Conservation (phyloP, 306 rosid genomes). For the Lathyrus sativus region DNA sequence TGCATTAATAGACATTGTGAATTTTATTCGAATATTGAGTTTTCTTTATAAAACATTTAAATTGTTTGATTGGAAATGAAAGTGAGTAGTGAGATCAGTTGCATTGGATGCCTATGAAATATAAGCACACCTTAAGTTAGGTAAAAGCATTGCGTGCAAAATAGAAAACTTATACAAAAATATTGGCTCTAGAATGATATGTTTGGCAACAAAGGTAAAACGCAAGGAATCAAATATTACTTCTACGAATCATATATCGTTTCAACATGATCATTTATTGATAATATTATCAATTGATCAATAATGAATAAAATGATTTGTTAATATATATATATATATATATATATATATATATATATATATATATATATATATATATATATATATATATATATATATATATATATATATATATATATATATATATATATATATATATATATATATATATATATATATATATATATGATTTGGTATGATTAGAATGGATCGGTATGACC, state of each 20-base stretch:
- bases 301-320: no score
- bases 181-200: not conserved
- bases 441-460: no score
- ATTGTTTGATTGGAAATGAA: constrained; percentile 8
- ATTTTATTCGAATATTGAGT: constrained; percentile 10
- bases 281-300: no score
- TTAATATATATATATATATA: no score
- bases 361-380: no score
- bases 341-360: no score
- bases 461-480: no score
- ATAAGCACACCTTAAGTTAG: constrained; percentile 1
- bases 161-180: not conserved
- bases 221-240: constrained; percentile 1
- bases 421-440: no score
- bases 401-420: no score
- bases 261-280: no score
- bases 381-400: no score
- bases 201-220: not conserved
- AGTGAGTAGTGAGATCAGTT: not conserved
- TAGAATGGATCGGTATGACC: no score
- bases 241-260: not conserved
- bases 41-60: not conserved
- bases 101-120: not conserved
- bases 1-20: constrained; percentile 3
- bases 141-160: not conserved